Percentiles rank a stretch among this genome's conserved stretches.
These are phyloP conservation scores for Cystobasidium tubakii DNA, from an alignment of 768 basidiomycete genomes.

Conservation along the genomic window DNA sequence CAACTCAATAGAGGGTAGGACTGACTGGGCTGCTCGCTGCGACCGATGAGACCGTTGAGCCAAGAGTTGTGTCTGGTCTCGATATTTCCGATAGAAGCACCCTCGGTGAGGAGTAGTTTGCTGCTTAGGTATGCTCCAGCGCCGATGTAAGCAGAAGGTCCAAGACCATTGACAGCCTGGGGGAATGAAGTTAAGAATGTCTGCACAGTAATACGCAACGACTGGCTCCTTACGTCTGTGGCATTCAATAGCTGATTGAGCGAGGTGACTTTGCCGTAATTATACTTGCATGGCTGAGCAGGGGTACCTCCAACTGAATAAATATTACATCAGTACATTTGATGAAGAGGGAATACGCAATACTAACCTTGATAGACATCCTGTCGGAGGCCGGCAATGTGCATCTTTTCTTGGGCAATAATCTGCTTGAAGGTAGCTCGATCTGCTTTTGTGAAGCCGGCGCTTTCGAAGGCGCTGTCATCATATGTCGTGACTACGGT, in stretches of 20 bases:
- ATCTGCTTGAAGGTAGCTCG: constrained; percentile 30
- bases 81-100: constrained; percentile 30
- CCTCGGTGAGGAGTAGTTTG: constrained; percentile 27
- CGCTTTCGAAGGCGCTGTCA: constrained; percentile 11
- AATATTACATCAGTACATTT: background rate
- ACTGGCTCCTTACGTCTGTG: constrained; percentile 27
- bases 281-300: constrained; percentile 21
- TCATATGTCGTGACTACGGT: constrained; percentile 19
- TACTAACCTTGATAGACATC: background rate
- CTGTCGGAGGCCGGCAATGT: constrained; percentile 3
- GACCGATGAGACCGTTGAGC: constrained; percentile 32
- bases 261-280: constrained; percentile 14
- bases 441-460: constrained; percentile 20
- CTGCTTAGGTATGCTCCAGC: constrained; percentile 18
- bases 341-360: background rate
- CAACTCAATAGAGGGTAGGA: background rate
- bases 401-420: constrained; percentile 27
- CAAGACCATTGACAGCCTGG: constrained; percentile 26
- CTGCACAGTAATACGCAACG: background rate
- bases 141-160: constrained; percentile 28
- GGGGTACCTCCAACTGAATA: constrained; percentile 18
- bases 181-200: background rate
- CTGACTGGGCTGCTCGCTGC: constrained; percentile 20
- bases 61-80: constrained; percentile 32
- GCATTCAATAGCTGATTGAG: constrained; percentile 22